These are phyloP conservation scores for Populus simonii DNA, from an alignment of 345 rosid genomes.

Conservation along the genomic window DNA sequence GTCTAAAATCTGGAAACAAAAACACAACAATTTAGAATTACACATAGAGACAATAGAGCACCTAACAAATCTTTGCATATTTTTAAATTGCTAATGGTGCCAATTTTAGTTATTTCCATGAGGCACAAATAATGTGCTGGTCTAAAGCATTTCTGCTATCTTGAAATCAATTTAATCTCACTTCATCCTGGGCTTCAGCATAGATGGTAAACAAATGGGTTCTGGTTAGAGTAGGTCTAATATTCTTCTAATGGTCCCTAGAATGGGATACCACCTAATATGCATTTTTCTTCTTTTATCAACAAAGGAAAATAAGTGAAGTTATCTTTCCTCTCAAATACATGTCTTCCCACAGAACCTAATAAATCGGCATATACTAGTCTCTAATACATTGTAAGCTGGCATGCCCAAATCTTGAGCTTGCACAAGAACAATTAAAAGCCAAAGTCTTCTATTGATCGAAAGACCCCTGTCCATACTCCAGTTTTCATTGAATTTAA, in stretches of 20 bases:
- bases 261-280: not conserved
- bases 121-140: not conserved
- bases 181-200: not conserved
- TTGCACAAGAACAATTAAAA: not conserved
- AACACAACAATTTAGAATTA: not conserved
- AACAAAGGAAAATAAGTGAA: not conserved
- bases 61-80: not conserved
- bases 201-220: not conserved
- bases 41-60: not conserved
- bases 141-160: not conserved
- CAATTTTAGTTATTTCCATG: not conserved
- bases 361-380: not conserved
- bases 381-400: not conserved
- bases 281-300: not conserved
- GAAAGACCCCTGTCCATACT: not conserved
- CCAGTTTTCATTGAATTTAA: not conserved
- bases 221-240: not conserved
- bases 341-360: not conserved
- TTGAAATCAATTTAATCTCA: not conserved
- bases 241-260: not conserved
- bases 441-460: not conserved
- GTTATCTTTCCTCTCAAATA: not conserved
- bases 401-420: not conserved
- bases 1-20: constrained; percentile 53
- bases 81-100: not conserved